Percentiles rank a stretch among this genome's conserved stretches.
Evolutionary conservation across 2,329 filamentous ascomycete genomes (phyloP).

Genomic region (Verruconis gallopava): DNA sequence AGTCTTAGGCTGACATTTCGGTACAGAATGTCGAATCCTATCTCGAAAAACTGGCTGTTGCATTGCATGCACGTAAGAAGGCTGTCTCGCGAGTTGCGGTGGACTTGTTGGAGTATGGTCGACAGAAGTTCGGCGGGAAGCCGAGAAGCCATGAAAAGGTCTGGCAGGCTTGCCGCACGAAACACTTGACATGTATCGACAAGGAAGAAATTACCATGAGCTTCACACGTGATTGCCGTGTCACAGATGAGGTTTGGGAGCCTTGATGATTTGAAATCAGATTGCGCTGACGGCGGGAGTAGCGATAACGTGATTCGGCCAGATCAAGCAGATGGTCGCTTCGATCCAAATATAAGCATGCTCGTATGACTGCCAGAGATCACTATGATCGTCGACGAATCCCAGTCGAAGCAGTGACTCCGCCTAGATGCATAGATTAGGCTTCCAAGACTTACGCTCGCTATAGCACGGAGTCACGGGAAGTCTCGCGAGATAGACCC

Average conservation of each 20-base stretch:
- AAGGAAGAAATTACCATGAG: not conserved
- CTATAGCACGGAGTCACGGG: too few species aligned
- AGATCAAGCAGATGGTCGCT: too few species aligned
- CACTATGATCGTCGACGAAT: too few species aligned
- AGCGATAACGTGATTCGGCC: not conserved
- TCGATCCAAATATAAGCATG: too few species aligned
- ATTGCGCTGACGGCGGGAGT: not conserved
- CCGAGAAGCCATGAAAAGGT: not conserved
- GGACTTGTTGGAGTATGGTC: conserved; percentile 1
- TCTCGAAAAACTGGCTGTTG: not conserved
- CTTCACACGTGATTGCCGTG: not conserved
- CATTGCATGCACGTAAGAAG: conserved; percentile 1
- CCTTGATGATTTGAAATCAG: not conserved
- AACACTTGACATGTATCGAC: not conserved
- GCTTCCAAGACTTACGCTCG: too few species aligned
- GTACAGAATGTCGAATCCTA: conserved; percentile 1
- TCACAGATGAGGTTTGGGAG: not conserved
- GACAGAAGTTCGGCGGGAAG: not conserved
- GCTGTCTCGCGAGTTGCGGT: not conserved
- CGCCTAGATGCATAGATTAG: too few species aligned
- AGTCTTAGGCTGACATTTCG: not conserved
- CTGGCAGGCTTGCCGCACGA: not conserved
- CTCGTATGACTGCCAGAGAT: too few species aligned
- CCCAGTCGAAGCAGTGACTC: too few species aligned
- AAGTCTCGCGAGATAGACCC: too few species aligned